Conservation (phyloP, 495 filamentous ascomycete species). For the Tetracladium marchalianum region DNA sequence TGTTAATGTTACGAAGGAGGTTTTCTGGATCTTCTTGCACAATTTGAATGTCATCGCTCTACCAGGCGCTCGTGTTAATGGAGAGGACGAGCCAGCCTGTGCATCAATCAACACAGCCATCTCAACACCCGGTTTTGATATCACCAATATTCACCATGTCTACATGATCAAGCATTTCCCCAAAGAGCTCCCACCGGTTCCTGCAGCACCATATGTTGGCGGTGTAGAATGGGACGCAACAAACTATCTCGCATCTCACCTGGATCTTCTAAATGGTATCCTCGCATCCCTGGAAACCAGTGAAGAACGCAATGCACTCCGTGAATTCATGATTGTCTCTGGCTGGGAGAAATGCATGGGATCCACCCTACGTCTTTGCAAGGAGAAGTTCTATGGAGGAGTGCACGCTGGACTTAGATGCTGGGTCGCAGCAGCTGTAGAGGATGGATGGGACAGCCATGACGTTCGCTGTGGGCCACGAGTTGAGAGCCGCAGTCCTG, state of each 20-base stretch:
- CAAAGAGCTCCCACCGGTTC: slow-evolving; percentile 76
- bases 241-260: slow-evolving; percentile 84
- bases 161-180: slow-evolving; percentile 77
- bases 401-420: slow-evolving; percentile 82
- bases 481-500: slow-evolving; percentile 37
- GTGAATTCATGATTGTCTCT: slow-evolving; percentile 65
- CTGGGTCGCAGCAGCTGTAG: slow-evolving; percentile 79
- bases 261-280: slow-evolving; percentile 88
- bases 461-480: slow-evolving; percentile 66
- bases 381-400: slow-evolving; percentile 90
- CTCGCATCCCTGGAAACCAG: slow-evolving; percentile 69
- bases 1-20: slow-evolving; percentile 87
- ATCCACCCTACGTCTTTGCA: slow-evolving; percentile 74
- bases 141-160: slow-evolving; percentile 7
- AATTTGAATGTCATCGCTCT: slow-evolving; percentile 77
- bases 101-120: not conserved
- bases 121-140: slow-evolving; percentile 7
- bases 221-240: slow-evolving; percentile 99
- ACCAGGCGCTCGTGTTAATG: slow-evolving; percentile 18
- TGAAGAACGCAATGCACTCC: slow-evolving; percentile 67
- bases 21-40: slow-evolving; percentile 99
- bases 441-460: slow-evolving; percentile 77
- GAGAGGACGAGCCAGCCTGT: slow-evolving; percentile 1
- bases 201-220: slow-evolving; percentile 92
- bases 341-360: slow-evolving; percentile 93